Percentiles rank a stretch among this genome's conserved stretches.
Evolutionary conservation across 2,329 filamentous ascomycete genomes (phyloP).

Genomic region (Aspergillus luchuensis): DNA sequence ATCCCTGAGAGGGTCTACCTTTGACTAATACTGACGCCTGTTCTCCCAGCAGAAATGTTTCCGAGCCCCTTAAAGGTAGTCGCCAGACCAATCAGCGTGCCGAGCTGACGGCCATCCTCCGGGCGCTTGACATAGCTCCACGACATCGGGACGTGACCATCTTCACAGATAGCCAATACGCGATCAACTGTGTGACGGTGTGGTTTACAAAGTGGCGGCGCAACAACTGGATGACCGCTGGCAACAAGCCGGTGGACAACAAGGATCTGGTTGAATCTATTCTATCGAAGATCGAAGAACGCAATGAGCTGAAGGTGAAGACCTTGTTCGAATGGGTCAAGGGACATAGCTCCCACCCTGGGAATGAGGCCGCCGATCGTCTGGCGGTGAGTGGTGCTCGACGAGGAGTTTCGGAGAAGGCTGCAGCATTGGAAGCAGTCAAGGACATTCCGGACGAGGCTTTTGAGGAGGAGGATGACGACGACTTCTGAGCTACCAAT

Average conservation of each 20-base stretch:
- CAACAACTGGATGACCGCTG: constrained; percentile 75
- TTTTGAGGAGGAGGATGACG: constrained; percentile 26
- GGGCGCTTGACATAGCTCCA: constrained; percentile 76
- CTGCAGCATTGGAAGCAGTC: constrained; percentile 26
- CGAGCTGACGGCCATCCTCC: constrained; percentile 85
- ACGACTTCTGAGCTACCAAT: neutral
- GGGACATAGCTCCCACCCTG: constrained; percentile 71
- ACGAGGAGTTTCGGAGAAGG: constrained; percentile 35
- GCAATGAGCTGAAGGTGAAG: constrained; percentile 59
- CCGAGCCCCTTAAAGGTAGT: constrained; percentile 71
- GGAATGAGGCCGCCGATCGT: constrained; percentile 78
- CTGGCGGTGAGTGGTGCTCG: constrained; percentile 71
- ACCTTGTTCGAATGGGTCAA: constrained; percentile 88
- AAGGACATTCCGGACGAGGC: constrained; percentile 30
- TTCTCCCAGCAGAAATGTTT: constrained; percentile 61
- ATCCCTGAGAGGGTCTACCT: neutral
- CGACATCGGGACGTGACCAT: constrained; percentile 71
- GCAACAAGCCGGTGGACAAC: constrained; percentile 76
- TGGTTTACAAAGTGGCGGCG: constrained; percentile 79
- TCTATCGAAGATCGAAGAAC: constrained; percentile 69
- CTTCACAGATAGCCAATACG: constrained; percentile 85
- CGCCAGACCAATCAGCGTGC: constrained; percentile 93
- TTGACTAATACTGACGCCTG: constrained; percentile 23
- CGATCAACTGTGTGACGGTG: constrained; percentile 82
- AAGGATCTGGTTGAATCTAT: constrained; percentile 78